Evolutionary conservation across 352 stramenopile species (phyloP), one percentile per base, ranked within the genome.

Genomic region (Phytophthora sp.): DNA sequence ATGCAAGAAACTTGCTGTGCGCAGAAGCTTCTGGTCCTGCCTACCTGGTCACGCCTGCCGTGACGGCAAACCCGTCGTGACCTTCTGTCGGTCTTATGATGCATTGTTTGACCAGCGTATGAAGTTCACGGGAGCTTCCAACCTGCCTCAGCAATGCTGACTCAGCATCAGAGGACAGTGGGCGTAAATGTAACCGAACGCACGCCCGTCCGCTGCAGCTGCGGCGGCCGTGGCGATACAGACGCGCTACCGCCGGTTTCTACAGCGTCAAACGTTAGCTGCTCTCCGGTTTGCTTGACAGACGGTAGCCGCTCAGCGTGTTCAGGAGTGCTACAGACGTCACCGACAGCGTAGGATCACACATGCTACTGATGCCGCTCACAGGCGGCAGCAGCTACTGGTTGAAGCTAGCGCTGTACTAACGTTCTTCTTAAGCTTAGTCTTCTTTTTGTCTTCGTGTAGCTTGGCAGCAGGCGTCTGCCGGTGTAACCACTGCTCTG

Each of bases 401-500:
- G n/a, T n/a, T n/a, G 71, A 87, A 20, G 30, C 35, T 0, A 21
- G 44, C 0, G 76, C 80, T 21, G 64, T 63, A 0, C 7, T 59
- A 7, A 49, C 42, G 5, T 68, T 91, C 16, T n/a, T n/a, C n/a
- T n/a, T n/a, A n/a, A n/a, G n/a, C 63, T 94, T 96, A 27, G 76
- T 89, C 62, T 91, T 95, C 54, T 83, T 83, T 7, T 79, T 77
- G 9, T 70, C 77, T 62, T 88, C 57, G 5, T 29, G 23, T 8
- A 57, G 58, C 16, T 72, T 90, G 4, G 52, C 36, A 16, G 62
- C 59, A 1, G 58, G 51, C 11, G 78, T 78, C 56, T 90, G 74
- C 16, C 82, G 80, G 66, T 93, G 83, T 66, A 77, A 91, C 79
- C 96, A 89, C 42, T 93, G 84, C 16, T 89, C 73, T 36, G 95